Percentiles rank a stretch among this genome's conserved stretches.
Conservation (phyloP, 176 grass and related monocot species). For the Alloteropsis semialata region DNA sequence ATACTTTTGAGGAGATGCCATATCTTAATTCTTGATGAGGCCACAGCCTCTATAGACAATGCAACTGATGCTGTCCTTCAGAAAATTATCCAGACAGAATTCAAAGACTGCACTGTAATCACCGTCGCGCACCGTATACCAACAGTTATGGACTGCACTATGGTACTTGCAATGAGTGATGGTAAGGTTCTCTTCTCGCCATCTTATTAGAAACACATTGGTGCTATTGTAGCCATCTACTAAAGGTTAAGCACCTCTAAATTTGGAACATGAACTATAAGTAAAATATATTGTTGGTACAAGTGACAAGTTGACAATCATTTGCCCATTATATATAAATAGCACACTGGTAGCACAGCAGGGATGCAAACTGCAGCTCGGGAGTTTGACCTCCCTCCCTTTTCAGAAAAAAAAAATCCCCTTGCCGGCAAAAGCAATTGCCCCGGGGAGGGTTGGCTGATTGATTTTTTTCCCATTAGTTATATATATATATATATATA, state of each 20-base stretch:
- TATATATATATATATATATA: too few relatives aligned
- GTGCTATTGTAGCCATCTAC: background rate
- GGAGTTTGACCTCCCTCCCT: too few relatives aligned
- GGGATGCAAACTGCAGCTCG: too few relatives aligned
- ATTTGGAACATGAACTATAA: background rate
- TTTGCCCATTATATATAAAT: background rate
- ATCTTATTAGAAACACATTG: background rate
- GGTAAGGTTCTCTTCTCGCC: conserved; percentile 34
- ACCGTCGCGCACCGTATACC: conserved; percentile 85
- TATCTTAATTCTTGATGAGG: conserved; percentile 85
- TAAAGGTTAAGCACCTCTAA: background rate
- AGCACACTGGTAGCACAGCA: too few relatives aligned
- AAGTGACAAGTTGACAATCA: background rate
- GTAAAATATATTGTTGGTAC: background rate
- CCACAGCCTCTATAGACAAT: conserved; percentile 76
- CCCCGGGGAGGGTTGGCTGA: too few relatives aligned
- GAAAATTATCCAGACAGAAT: conserved; percentile 69
- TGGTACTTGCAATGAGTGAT: conserved; percentile 79
- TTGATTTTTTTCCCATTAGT: background rate
- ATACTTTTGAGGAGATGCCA: conserved; percentile 59
- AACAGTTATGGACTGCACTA: conserved; percentile 79
- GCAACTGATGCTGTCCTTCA: conserved; percentile 81
- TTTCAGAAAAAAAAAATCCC: too few relatives aligned
- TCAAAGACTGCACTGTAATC: conserved; percentile 70
- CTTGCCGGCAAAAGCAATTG: too few relatives aligned